Conservation (phyloP, 345 rosid species). For the Citrus glauca region DNA sequence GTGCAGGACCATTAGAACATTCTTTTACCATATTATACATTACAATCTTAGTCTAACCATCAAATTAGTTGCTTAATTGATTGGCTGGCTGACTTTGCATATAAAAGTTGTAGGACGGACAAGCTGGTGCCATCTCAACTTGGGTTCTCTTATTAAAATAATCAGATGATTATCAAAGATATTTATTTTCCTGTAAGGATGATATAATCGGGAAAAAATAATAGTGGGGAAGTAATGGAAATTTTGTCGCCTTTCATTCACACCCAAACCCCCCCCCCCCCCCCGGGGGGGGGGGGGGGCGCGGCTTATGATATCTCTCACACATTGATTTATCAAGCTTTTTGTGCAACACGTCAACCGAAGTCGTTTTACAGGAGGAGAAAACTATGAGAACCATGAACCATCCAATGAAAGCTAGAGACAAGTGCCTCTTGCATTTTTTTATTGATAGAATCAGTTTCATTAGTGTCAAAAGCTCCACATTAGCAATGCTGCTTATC, state of each 20-base stretch:
- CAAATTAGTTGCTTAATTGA: conserved; percentile 7
- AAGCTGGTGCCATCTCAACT: conserved; percentile 31
- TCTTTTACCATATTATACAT: background rate
- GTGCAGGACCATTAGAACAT: background rate
- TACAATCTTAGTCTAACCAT: conserved; percentile 9
- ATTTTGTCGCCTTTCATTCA: background rate
- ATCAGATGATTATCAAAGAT: conserved; percentile 18
- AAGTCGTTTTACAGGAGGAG: conserved; percentile 7
- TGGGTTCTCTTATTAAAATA: conserved; percentile 15
- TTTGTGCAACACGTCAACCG: background rate
- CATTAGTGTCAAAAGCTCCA: conserved; percentile 18
- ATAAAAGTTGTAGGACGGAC: conserved; percentile 6
- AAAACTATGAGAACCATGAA: conserved; percentile 3
- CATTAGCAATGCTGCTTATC: conserved; percentile 7
- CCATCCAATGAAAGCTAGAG: conserved; percentile 25
- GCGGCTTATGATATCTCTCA: background rate
- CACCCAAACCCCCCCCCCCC: background rate
- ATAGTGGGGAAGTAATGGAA: background rate
- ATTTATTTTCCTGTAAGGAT: conserved; percentile 10
- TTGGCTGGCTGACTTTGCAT: conserved; percentile 15
- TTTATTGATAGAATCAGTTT: conserved; percentile 7
- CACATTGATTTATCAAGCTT: background rate
- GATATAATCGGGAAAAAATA: conserved; percentile 7
- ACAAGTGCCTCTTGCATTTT: conserved; percentile 16
- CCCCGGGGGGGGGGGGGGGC: too few relatives aligned